These are phyloP conservation scores for Fusarium udum DNA, from an alignment of 2,329 filamentous ascomycete genomes.

Conservation along the genomic window DNA sequence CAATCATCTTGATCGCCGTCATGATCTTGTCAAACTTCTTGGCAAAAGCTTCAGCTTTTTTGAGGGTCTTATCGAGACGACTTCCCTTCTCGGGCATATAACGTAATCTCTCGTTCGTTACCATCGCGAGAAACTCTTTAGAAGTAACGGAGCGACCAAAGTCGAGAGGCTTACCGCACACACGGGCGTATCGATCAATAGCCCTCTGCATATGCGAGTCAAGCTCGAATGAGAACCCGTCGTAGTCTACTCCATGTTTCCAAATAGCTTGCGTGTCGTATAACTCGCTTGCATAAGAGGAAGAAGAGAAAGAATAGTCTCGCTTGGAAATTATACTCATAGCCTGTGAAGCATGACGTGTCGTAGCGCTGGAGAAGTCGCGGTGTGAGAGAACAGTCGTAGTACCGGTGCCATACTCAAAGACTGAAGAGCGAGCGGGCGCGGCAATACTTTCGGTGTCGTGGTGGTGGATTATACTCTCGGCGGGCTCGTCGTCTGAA, in stretches of 20 bases:
- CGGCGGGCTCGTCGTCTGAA: not conserved
- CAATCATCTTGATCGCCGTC: not conserved
- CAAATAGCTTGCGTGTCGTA: constrained; percentile 1
- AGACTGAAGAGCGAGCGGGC: not conserved
- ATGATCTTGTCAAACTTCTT: constrained; percentile 3
- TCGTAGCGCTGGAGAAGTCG: not conserved
- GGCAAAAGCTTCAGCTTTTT: not conserved
- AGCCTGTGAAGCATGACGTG: not conserved
- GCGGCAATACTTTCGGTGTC: not conserved
- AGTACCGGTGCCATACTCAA: not conserved
- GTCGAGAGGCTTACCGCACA: not conserved
- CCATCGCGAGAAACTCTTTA: not conserved
- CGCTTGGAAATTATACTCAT: not conserved
- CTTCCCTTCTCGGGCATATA: not conserved
- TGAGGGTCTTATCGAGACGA: not conserved
- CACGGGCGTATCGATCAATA: not conserved
- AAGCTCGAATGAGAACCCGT: not conserved
- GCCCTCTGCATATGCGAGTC: not conserved
- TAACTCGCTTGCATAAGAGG: not conserved
- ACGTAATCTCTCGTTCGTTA: not conserved
- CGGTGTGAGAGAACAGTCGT: not conserved
- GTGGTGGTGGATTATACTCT: not conserved
- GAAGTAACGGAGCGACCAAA: not conserved
- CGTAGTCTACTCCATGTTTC: not conserved
- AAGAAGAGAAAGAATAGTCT: not conserved